Conservation (phyloP, 805 yeast genomes). For the Candida loeiensis region DNA sequence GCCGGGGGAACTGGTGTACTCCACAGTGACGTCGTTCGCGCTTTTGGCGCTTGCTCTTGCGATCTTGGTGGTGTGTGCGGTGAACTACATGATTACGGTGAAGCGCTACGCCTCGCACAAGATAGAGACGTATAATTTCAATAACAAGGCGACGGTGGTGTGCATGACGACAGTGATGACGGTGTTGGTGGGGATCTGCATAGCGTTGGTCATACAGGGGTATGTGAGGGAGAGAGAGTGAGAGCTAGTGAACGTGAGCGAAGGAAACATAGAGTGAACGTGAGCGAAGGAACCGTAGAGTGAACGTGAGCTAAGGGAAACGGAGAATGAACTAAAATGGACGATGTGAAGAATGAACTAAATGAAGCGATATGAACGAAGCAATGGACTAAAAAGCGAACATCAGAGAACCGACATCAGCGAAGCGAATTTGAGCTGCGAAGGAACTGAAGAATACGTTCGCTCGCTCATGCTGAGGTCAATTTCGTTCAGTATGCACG, state of each 20-base stretch:
- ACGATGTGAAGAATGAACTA: no score
- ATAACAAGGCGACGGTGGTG: constrained; percentile 26
- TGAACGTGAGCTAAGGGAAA: no score
- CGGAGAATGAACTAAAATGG: no score
- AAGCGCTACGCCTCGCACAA: constrained; percentile 40
- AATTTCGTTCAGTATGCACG: no score
- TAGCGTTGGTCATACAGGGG: constrained; percentile 17
- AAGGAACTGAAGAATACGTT: no score
- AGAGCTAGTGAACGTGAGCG: neutral
- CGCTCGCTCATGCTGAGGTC: no score
- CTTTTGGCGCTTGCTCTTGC: constrained; percentile 38
- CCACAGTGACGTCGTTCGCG: constrained; percentile 29
- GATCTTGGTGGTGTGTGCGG: constrained; percentile 35
- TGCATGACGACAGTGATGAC: constrained; percentile 33
- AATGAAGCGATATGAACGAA: no score
- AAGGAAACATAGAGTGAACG: neutral
- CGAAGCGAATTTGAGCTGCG: no score
- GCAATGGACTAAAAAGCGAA: no score
- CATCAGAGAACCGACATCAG: no score
- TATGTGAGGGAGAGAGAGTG: constrained; percentile 7
- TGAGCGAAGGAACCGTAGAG: no score
- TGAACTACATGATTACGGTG: constrained; percentile 44
- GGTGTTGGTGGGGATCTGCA: constrained; percentile 33
- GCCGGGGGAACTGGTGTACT: neutral
- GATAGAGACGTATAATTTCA: constrained; percentile 36